Evolutionary conservation across 2,329 filamentous ascomycete genomes (phyloP).

Genomic region (Bipolaris oryzae): DNA sequence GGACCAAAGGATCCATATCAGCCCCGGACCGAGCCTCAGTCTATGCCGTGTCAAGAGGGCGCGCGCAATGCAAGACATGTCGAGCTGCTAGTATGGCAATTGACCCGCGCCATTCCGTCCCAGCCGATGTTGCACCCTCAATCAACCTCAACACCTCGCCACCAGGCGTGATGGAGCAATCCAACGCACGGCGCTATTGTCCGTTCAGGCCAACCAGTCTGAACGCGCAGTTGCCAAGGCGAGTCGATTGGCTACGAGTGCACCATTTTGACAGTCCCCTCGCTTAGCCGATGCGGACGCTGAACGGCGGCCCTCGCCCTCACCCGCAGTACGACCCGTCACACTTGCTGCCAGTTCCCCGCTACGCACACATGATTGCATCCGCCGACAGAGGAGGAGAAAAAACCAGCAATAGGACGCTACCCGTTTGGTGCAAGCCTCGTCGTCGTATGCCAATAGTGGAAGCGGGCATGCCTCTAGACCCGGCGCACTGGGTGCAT

Average conservation of each 20-base stretch:
- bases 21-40: slow-evolving; percentile 22
- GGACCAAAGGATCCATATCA: slow-evolving; percentile 29
- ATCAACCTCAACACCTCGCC: slow-evolving; percentile 36
- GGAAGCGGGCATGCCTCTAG: slow-evolving; percentile 29
- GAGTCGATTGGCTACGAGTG: slow-evolving; percentile 33
- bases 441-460: slow-evolving; percentile 13
- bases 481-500: slow-evolving; percentile 18
- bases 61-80: slow-evolving; percentile 16
- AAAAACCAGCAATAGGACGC: slow-evolving; percentile 2
- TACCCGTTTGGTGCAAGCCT: slow-evolving; percentile 16
- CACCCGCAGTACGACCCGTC: slow-evolving; percentile 41
- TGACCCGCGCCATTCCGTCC: slow-evolving; percentile 23
- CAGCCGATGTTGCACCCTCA: slow-evolving; percentile 19
- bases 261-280: slow-evolving; percentile 30
- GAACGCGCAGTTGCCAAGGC: slow-evolving; percentile 41
- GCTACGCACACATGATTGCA: slow-evolving; percentile 23
- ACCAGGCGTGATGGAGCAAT: slow-evolving; percentile 30
- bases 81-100: slow-evolving; percentile 13
- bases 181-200: slow-evolving; percentile 25
- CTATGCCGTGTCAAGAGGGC: slow-evolving; percentile 11
- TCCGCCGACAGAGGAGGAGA: slow-evolving; percentile 23
- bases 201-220: slow-evolving; percentile 32
- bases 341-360: slow-evolving; percentile 33
- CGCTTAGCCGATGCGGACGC: slow-evolving; percentile 40
- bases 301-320: slow-evolving; percentile 41